phyloP scores from a whole-genome alignment of 192 early-diverging fungal genomes.

The Diversispora epigaea region DNA sequence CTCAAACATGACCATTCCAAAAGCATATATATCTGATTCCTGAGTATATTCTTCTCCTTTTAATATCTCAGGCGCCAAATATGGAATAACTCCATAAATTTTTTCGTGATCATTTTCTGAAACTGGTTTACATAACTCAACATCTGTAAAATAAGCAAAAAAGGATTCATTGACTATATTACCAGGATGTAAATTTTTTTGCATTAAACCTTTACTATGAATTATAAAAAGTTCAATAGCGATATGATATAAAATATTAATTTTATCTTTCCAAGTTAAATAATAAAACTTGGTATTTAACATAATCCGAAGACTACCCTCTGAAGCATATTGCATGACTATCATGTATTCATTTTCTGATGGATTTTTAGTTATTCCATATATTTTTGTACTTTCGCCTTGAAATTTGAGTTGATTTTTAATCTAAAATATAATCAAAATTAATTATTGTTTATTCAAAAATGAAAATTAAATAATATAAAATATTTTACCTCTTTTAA shows the following conservation, averaged over 20 bases:
- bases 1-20: neutral
- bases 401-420: neutral
- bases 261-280: neutral
- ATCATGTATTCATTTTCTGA: neutral
- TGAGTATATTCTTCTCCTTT: neutral
- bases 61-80: neutral
- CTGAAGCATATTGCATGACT: neutral
- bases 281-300: neutral
- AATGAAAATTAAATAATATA: neutral
- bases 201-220: neutral
- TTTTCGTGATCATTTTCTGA: neutral
- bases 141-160: neutral
- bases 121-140: conserved; percentile 5
- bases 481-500: neutral
- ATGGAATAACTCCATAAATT: neutral
- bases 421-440: neutral
- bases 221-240: neutral
- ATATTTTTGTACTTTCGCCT: neutral
- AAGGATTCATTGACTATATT: neutral
- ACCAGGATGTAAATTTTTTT: neutral
- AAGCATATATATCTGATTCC: neutral
- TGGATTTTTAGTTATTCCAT: conserved; percentile 7
- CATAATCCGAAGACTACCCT: neutral
- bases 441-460: neutral
- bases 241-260: neutral